Evolutionary conservation across 169 alveolate species (phyloP), one percentile per base, ranked within the genome.

Genomic region (Amoebophrya sp.): DNA sequence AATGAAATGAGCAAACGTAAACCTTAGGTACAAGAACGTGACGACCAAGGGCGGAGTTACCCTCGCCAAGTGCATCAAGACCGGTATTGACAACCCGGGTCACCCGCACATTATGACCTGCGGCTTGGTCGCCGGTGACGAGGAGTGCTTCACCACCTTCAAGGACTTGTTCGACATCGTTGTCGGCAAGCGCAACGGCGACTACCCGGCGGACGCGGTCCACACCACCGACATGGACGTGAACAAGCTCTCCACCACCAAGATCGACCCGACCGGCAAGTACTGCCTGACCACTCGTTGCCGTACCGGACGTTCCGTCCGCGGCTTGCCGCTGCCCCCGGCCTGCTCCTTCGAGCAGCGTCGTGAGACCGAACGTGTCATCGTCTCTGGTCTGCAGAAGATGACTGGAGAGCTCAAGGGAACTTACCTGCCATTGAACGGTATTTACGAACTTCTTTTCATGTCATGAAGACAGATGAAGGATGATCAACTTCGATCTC

Each of bases 401-500:
- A 47, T 93, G 55, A 40, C 33, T 0, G 95, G 95, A 3, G 95
- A 92, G 40, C 90, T 94, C 0, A 90, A 89, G 26, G 95, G 95
- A 47, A 65, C 47, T 18, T 94, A 94, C 41, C 89, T 93, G 40
- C 94, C 95, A 26, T 90, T 94, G 0, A 91, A 76, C 55, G 91
- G 92, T n/a, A n/a, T n/a, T n/a, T n/a, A n/a, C n/a, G n/a, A n/a
- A n/a, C n/a, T n/a, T n/a, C n/a, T n/a, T n/a, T n/a, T n/a, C n/a
- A n/a, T n/a, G n/a, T n/a, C n/a, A n/a, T n/a, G n/a, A n/a, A n/a
- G n/a, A n/a, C n/a, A n/a, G n/a, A n/a, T n/a, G n/a, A n/a, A n/a
- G n/a, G n/a, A n/a, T n/a, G n/a, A n/a, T n/a, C n/a, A n/a, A n/a
- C n/a, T n/a, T n/a, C n/a, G n/a, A n/a, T n/a, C n/a, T n/a, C n/a